Evolutionary conservation across 75 land plant genomes (phyloP), one percentile per base, ranked within the genome.

Genomic region (Sequoia sempervirens): DNA sequence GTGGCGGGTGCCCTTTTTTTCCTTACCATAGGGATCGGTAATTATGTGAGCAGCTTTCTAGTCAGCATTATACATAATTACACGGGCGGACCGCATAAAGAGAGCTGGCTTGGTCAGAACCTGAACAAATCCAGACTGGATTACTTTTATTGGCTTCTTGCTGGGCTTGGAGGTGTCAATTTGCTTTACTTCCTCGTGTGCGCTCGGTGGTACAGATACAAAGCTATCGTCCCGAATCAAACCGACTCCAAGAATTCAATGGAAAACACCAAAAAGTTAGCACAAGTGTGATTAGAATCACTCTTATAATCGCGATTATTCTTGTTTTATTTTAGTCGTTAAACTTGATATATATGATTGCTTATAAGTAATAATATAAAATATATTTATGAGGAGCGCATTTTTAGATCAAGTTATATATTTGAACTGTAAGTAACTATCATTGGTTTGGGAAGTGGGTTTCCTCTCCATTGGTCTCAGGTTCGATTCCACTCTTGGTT

Each of bases 131-230:
- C 93, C 47, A 96, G 87, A 53, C 50, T 95, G 73, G 97, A 96
- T 81, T 87, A 87, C 83, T 96, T 86, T 82, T 96, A 93, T 84
- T 96, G 93, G 92, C 45, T 92, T 12, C 61, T 96, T 20, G 94
- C 93, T 5, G 85, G n/a, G 2, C 83, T 92, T 13, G 91, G 85
- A 47, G 83, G 80, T 2, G 79, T 88, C 30, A 92, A n/a, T n/a
- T n/a, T n/a, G n/a, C n/a, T n/a, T n/a, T n/a, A n/a, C n/a, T 94
- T 91, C 75, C 46, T 94, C 17, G 75, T 84, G 30, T 91, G 89
- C 82, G 90, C 98, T 3, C 89, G 69, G 40, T 91, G 93, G 89
- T 96, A 95, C 78, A 87, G 53, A 32, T 96, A 94, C 84, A 96
- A 92, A 84, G 84, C 84, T 13, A 53, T 64, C 26, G 36, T 70